Percentiles rank a stretch among this genome's conserved stretches.
These are phyloP conservation scores for Coemansia reversa DNA, from an alignment of 192 early-diverging fungal genomes.

Conservation along the genomic window DNA sequence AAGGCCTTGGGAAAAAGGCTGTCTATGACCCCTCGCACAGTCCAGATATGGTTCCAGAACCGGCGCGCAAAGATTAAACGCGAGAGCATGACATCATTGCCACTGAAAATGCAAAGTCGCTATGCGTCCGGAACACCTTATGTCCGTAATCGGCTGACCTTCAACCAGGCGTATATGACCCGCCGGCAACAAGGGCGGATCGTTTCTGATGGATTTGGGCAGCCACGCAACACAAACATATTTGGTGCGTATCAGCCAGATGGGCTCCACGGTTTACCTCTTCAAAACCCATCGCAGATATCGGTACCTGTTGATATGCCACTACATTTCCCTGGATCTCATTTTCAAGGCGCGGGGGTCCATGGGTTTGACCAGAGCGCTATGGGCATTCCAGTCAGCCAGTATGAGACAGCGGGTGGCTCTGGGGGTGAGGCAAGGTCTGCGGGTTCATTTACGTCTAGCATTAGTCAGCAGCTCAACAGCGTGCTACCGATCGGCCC, in stretches of 20 bases:
- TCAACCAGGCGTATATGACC: slow-evolving; percentile 30
- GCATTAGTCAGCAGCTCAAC: slow-evolving; percentile 17
- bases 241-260: slow-evolving; percentile 31
- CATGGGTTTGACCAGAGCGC: slow-evolving; percentile 30
- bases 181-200: slow-evolving; percentile 36
- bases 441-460: background rate
- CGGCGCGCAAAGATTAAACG: slow-evolving; percentile 84
- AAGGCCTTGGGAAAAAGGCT: slow-evolving; percentile 61
- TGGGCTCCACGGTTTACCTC: slow-evolving; percentile 24
- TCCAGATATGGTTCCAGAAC: slow-evolving; percentile 90
- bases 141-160: slow-evolving; percentile 38
- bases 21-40: slow-evolving; percentile 67
- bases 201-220: slow-evolving; percentile 38
- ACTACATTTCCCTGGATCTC: slow-evolving; percentile 12
- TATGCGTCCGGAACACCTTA: slow-evolving; percentile 8
- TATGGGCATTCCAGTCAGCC: slow-evolving; percentile 35
- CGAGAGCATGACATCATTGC: slow-evolving; percentile 43
- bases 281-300: slow-evolving; percentile 47
- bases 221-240: slow-evolving; percentile 21
- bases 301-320: slow-evolving; percentile 33
- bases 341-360: slow-evolving; percentile 2
- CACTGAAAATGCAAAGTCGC: slow-evolving; percentile 14
- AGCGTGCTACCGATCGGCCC: slow-evolving; percentile 23
- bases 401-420: slow-evolving; percentile 1
- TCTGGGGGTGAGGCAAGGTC: background rate